Conservation (phyloP, 192 early-diverging fungal genomes). For the Coemansia sp. region DNA sequence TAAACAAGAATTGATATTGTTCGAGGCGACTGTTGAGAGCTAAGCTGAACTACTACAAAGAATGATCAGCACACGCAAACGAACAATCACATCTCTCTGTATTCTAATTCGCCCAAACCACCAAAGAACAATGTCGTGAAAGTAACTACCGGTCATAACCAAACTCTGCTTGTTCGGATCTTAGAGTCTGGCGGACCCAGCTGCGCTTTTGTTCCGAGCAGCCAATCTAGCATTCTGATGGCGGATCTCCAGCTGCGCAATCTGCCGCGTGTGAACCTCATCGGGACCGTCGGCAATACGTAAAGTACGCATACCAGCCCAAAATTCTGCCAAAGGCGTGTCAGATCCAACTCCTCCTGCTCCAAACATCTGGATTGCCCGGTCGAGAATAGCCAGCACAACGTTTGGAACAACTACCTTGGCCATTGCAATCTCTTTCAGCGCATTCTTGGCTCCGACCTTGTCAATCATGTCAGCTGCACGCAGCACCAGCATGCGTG, state of each 20-base stretch:
- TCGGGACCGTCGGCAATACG: slow-evolving; percentile 94
- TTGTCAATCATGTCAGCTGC: slow-evolving; percentile 92
- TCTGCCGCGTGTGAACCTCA: slow-evolving; percentile 85
- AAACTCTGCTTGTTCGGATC: neutral
- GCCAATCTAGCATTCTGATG: slow-evolving; percentile 38
- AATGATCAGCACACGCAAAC: neutral
- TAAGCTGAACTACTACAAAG: neutral
- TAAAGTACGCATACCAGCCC: slow-evolving; percentile 76
- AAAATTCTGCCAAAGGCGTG: slow-evolving; percentile 79
- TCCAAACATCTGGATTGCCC: slow-evolving; percentile 91
- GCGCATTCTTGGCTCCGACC: slow-evolving; percentile 79
- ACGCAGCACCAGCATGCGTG: slow-evolving; percentile 86
- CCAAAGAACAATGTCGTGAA: neutral
- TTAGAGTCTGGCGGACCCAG: slow-evolving; percentile 4
- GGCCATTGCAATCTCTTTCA: slow-evolving; percentile 96
- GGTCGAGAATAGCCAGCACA: slow-evolving; percentile 75
- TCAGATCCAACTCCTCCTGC: slow-evolving; percentile 90
- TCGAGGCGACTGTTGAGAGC: neutral
- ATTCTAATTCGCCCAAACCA: neutral
- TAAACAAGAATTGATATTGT: neutral
- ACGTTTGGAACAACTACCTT: slow-evolving; percentile 88
- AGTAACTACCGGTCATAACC: neutral
- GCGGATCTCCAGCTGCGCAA: slow-evolving; percentile 74
- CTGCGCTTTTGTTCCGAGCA: slow-evolving; percentile 14
- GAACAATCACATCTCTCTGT: neutral